These are phyloP conservation scores for Cryptosporidium xiaoi DNA, from an alignment of 169 alveolate genomes.

Conservation along the genomic window DNA sequence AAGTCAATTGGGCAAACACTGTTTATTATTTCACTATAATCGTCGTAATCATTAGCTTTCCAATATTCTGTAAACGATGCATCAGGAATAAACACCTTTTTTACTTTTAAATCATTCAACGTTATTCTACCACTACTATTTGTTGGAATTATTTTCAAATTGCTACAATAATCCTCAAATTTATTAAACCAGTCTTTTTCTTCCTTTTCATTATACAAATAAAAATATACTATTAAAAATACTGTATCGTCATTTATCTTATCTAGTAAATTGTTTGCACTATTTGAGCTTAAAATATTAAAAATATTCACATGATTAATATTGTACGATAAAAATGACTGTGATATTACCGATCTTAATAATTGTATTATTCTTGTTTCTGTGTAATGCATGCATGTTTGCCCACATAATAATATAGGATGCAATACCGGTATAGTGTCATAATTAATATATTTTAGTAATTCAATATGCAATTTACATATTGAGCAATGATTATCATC, in stretches of 20 bases:
- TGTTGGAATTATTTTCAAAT: conserved; percentile 19
- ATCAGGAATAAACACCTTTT: conserved; percentile 28
- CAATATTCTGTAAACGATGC: conserved; percentile 24
- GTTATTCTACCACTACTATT: conserved; percentile 1
- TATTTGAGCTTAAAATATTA: neutral
- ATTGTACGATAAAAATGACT: conserved; percentile 17
- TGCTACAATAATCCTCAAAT: neutral
- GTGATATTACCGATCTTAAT: conserved; percentile 19
- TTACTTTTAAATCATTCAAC: neutral
- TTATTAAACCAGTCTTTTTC: neutral
- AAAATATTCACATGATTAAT: neutral
- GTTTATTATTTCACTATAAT: conserved; percentile 21
- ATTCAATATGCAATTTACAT: conserved; percentile 54
- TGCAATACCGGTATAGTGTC: conserved; percentile 56
- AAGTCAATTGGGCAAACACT: conserved; percentile 24
- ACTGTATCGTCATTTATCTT: conserved; percentile 14
- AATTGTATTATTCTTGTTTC: conserved; percentile 13
- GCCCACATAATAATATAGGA: conserved; percentile 17
- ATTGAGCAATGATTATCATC: conserved; percentile 10
- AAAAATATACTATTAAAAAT: conserved; percentile 11
- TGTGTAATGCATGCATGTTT: conserved; percentile 18
- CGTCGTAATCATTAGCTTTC: neutral
- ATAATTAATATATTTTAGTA: conserved; percentile 3
- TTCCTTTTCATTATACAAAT: neutral
- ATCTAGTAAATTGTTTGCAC: conserved; percentile 4